phyloP scores from a whole-genome alignment of 257 asterid genomes.

The Solanum sejunctum region DNA sequence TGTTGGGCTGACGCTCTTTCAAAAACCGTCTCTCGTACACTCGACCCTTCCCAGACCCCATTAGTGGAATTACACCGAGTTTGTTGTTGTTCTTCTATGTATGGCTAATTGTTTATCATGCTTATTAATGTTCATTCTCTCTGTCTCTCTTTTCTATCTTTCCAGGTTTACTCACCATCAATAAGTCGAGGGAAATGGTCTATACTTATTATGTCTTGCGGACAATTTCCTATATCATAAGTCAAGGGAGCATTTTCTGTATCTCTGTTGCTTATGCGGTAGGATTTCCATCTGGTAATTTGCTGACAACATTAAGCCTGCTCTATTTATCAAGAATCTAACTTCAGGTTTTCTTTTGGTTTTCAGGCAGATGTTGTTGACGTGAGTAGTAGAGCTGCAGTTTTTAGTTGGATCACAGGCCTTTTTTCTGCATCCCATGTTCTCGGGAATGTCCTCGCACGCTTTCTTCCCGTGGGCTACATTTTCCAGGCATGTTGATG shows the following conservation, averaged over 20 bases:
- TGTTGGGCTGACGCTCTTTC: neutral
- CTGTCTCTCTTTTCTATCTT: neutral
- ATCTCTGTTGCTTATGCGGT: constrained; percentile 87
- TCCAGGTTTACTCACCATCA: constrained; percentile 76
- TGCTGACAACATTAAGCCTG: neutral
- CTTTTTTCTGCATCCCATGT: constrained; percentile 88
- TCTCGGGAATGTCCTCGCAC: constrained; percentile 64
- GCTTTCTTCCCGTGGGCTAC: constrained; percentile 66
- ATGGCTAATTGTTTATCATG: neutral
- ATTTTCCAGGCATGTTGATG: constrained; percentile 50
- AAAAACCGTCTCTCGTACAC: neutral
- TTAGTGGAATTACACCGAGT: neutral
- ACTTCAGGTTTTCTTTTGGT: neutral
- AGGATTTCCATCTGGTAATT: constrained; percentile 16
- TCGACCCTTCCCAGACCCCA: neutral
- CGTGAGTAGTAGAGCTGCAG: constrained; percentile 50
- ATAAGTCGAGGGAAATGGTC: constrained; percentile 61
- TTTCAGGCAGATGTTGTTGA: constrained; percentile 80
- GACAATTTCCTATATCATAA: constrained; percentile 55
- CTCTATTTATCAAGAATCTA: neutral
- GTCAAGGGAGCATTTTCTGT: constrained; percentile 95
- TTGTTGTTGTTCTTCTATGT: neutral
- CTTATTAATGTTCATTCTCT: neutral
- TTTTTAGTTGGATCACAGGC: constrained; percentile 86
- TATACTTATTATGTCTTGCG: constrained; percentile 68